Percentiles rank a stretch among this genome's conserved stretches.
phyloP scores from a whole-genome alignment of 768 basidiomycete genomes.

The Tricholoma sp. region DNA sequence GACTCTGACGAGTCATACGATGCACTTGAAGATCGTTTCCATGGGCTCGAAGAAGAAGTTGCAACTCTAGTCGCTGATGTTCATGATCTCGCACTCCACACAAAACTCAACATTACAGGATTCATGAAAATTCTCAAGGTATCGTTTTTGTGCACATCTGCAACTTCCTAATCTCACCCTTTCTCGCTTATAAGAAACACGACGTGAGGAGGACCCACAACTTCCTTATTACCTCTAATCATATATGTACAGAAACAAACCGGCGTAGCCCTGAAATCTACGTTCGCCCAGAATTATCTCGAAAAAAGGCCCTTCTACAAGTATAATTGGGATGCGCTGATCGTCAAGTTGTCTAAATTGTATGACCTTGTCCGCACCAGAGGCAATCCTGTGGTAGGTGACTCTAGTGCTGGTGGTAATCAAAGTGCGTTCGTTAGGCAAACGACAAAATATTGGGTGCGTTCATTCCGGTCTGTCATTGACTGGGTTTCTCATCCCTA shows the following conservation, averaged over 20 bases:
- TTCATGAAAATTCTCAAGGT: constrained; percentile 99
- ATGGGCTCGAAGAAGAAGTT: constrained; percentile 87
- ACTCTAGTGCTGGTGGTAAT: constrained; percentile 88
- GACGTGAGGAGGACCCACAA: constrained; percentile 48
- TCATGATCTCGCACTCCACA: constrained; percentile 86
- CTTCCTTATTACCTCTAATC: neutral
- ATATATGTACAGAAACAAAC: constrained; percentile 80
- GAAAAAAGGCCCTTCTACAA: constrained; percentile 96
- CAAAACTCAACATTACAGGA: constrained; percentile 97
- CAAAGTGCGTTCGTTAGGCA: constrained; percentile 98
- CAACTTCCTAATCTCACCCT: neutral
- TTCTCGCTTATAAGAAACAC: constrained; percentile 64
- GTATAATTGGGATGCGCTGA: constrained; percentile 93
- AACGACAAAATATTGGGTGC: constrained; percentile 98
- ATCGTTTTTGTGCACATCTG: constrained; percentile 7
- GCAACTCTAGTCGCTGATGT: constrained; percentile 92
- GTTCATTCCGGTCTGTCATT: constrained; percentile 9
- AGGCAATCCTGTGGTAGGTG: constrained; percentile 91
- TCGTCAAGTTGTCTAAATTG: constrained; percentile 91
- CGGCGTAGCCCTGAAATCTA: constrained; percentile 68
- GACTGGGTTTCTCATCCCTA: neutral
- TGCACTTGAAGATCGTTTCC: constrained; percentile 82
- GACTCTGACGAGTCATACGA: constrained; percentile 51
- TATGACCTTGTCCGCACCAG: constrained; percentile 95
- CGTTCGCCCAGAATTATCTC: constrained; percentile 87